Percentiles rank a stretch among this genome's conserved stretches.
Conservation (phyloP, 2,329 filamentous ascomycete genomes). For the Cercospora sojina region DNA sequence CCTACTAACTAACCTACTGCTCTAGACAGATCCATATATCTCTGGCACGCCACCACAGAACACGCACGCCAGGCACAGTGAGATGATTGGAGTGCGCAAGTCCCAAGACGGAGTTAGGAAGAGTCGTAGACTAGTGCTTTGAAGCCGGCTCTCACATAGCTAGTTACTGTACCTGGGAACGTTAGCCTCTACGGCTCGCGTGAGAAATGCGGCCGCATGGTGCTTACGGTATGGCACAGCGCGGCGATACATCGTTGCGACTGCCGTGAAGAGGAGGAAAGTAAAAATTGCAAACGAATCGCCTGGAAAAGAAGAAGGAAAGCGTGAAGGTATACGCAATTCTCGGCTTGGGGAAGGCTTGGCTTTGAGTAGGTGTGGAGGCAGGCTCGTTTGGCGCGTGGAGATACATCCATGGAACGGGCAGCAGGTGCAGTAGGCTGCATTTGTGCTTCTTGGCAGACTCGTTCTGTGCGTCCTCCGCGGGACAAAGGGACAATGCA, state of each 20-base stretch:
- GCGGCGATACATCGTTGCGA: not conserved
- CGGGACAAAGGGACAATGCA: not conserved
- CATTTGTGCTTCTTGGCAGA: too few relatives aligned
- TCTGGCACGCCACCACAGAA: not conserved
- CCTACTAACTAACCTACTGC: too few relatives aligned
- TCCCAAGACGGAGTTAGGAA: not conserved
- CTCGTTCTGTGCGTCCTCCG: not conserved
- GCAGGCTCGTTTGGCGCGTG: not conserved
- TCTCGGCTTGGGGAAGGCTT: constrained; percentile 6
- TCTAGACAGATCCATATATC: not conserved
- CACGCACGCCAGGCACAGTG: not conserved
- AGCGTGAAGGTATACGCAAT: constrained; percentile 5
- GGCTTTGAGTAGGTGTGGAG: not conserved
- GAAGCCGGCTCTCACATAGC: not conserved
- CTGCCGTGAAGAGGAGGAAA: not conserved
- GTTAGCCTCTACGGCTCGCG: too few relatives aligned
- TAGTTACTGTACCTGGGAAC: too few relatives aligned
- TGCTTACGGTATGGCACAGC: not conserved
- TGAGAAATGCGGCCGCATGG: not conserved
- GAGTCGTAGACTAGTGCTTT: not conserved
- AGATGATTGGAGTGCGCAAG: constrained; percentile 4
- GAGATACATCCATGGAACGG: not conserved
- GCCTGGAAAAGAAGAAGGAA: too few relatives aligned
- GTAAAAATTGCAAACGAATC: not conserved
- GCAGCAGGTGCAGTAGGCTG: not conserved